These are phyloP conservation scores for Polytolypa hystricis DNA, from an alignment of 2,329 filamentous ascomycete genomes.

Conservation along the genomic window DNA sequence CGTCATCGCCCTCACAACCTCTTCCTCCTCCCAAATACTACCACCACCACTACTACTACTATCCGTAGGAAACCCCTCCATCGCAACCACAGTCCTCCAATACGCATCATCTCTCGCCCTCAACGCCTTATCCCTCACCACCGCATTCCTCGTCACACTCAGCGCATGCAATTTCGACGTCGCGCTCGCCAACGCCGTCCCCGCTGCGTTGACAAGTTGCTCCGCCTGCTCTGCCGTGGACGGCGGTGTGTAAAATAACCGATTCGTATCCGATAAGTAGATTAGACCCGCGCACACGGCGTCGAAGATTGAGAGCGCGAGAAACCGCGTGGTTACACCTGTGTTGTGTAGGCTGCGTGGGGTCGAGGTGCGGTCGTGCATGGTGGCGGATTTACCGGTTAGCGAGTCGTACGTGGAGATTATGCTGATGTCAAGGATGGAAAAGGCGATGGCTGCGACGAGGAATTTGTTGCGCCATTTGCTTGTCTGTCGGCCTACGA, in stretches of 20 bases:
- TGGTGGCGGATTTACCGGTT: not conserved
- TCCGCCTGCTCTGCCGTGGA: constrained; percentile 57
- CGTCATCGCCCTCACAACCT: constrained; percentile 53
- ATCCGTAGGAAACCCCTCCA: constrained; percentile 42
- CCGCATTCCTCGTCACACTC: constrained; percentile 69
- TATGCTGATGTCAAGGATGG: constrained; percentile 52
- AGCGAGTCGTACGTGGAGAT: constrained; percentile 48
- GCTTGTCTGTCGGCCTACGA: constrained; percentile 52
- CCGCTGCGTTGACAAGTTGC: constrained; percentile 32
- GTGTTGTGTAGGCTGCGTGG: constrained; percentile 24
- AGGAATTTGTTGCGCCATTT: constrained; percentile 64
- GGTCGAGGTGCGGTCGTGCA: not conserved
- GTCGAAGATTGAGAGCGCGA: constrained; percentile 57
- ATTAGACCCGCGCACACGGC: constrained; percentile 51
- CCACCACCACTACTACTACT: constrained; percentile 27
- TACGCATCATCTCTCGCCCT: constrained; percentile 58
- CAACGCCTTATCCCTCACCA: constrained; percentile 60
- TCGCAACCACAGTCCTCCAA: constrained; percentile 49
- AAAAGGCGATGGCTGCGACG: constrained; percentile 48
- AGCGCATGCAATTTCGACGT: constrained; percentile 60
- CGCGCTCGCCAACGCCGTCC: constrained; percentile 46
- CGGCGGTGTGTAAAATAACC: constrained; percentile 57
- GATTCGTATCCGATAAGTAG: constrained; percentile 68
- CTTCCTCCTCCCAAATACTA: constrained; percentile 59
- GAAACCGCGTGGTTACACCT: constrained; percentile 49